Conservation (phyloP, 2,329 filamentous ascomycete species). For the Trichoderma pleuroti region DNA sequence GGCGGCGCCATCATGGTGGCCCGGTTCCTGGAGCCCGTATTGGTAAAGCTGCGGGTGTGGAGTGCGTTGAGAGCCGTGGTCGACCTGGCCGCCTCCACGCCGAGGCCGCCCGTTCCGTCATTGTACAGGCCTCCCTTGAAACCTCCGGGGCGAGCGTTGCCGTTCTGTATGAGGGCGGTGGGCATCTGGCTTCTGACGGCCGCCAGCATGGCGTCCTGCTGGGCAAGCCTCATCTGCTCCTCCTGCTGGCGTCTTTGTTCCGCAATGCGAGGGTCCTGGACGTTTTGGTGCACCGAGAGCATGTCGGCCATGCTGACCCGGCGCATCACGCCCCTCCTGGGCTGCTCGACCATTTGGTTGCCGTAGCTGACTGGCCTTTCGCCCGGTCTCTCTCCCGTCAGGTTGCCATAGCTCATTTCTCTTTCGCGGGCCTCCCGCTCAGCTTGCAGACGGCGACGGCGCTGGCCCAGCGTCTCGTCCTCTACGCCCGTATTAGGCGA, state of each 20-base stretch:
- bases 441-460: slow-evolving; percentile 68
- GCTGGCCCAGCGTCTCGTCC: slow-evolving; percentile 76
- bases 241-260: slow-evolving; percentile 42
- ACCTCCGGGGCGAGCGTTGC: slow-evolving; percentile 40
- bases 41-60: slow-evolving; percentile 26
- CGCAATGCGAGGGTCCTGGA: slow-evolving; percentile 37
- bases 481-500: slow-evolving; percentile 39
- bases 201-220: slow-evolving; percentile 47
- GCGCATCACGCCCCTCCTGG: slow-evolving; percentile 25
- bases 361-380: slow-evolving; percentile 50
- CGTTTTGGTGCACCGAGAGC: slow-evolving; percentile 42
- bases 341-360: slow-evolving; percentile 23
- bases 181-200: slow-evolving; percentile 50
- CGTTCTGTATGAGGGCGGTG: slow-evolving; percentile 33
- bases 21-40: slow-evolving; percentile 26
- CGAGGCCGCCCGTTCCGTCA: slow-evolving; percentile 45
- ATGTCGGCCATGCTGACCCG: slow-evolving; percentile 59
- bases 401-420: slow-evolving; percentile 44
- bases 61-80: slow-evolving; percentile 24
- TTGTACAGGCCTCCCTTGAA: slow-evolving; percentile 54
- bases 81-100: slow-evolving; percentile 26
- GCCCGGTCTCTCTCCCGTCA: slow-evolving; percentile 43
- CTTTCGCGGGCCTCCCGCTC: slow-evolving; percentile 61
- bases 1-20: slow-evolving; percentile 27
- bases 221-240: slow-evolving; percentile 40